phyloP scores from a whole-genome alignment of 768 basidiomycete genomes.

The Podaxis sp. region DNA sequence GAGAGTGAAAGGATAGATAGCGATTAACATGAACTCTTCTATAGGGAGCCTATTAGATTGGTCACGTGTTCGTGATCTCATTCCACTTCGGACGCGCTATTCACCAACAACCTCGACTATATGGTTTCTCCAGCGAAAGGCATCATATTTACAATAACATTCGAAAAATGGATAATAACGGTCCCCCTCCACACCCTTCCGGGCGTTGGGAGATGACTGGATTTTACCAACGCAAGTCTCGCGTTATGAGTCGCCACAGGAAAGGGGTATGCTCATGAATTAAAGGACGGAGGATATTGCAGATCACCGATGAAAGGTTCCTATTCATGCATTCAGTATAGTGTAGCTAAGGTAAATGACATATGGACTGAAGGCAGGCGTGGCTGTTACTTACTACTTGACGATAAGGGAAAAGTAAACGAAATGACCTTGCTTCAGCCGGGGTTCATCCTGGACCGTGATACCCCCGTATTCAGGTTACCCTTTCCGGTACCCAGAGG shows the following conservation, averaged over 20 bases:
- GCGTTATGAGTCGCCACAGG: neutral
- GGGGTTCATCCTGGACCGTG: too few relatives aligned
- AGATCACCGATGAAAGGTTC: too few relatives aligned
- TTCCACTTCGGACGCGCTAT: neutral
- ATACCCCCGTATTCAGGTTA: too few relatives aligned
- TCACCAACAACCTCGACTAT: neutral
- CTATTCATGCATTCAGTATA: too few relatives aligned
- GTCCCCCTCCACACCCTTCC: neutral
- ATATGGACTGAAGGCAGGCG: too few relatives aligned
- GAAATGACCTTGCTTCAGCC: too few relatives aligned
- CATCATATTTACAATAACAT: neutral
- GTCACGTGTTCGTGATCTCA: constrained; percentile 13
- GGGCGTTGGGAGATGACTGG: neutral
- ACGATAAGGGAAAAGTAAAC: too few relatives aligned
- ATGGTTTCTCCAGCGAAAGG: neutral
- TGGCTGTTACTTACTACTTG: too few relatives aligned
- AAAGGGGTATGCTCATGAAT: too few relatives aligned
- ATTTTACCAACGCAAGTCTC: neutral
- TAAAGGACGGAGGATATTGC: too few relatives aligned
- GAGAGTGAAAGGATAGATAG: constrained; percentile 1
- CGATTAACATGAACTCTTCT: neutral
- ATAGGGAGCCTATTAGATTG: neutral
- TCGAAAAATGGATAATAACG: neutral
- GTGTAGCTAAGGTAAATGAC: too few relatives aligned
- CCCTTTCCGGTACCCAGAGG: neutral